These are phyloP conservation scores for Panus rudis DNA, from an alignment of 768 basidiomycete genomes.

Conservation along the genomic window DNA sequence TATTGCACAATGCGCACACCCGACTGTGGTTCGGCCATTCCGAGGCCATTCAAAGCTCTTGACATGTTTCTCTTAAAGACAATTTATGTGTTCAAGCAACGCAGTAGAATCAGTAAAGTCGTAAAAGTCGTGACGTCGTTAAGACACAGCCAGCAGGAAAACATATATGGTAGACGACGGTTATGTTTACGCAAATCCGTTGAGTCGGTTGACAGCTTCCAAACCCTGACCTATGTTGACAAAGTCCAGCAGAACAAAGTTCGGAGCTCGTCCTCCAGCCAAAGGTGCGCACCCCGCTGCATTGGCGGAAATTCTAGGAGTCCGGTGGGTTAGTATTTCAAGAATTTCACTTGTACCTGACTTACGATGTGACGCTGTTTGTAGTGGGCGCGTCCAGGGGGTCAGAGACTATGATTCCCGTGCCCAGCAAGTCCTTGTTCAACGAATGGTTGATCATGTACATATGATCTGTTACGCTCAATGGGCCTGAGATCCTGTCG, in stretches of 20 bases:
- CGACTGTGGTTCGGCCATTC: too few species aligned
- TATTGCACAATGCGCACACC: too few species aligned
- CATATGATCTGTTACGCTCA: constrained; percentile 42
- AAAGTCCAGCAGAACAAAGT: constrained; percentile 48
- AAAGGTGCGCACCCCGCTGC: constrained; percentile 38
- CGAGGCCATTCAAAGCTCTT: too few species aligned
- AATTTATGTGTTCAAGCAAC: too few species aligned
- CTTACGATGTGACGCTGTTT: constrained; percentile 26
- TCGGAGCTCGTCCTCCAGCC: constrained; percentile 39
- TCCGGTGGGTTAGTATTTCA: too few species aligned
- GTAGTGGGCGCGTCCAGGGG: constrained; percentile 21
- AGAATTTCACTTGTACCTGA: too few species aligned
- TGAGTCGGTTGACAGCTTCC: constrained; percentile 36
- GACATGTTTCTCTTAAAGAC: too few species aligned
- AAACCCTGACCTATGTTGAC: constrained; percentile 42
- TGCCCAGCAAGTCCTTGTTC: constrained; percentile 32
- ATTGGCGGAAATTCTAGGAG: constrained; percentile 33
- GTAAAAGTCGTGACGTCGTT: too few species aligned
- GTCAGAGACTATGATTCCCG: constrained; percentile 23
- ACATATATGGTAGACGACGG: too few species aligned
- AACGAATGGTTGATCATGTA: constrained; percentile 56
- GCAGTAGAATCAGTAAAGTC: too few species aligned
- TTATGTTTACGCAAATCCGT: constrained; percentile 33
- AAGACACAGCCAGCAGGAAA: too few species aligned
- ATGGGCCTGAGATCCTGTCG: constrained; percentile 42